A percentile compares a stretch with the other conserved stretches of the same genome.
Evolutionary conservation across 345 rosid genomes (phyloP).

Genomic region (Jatropha curcas): DNA sequence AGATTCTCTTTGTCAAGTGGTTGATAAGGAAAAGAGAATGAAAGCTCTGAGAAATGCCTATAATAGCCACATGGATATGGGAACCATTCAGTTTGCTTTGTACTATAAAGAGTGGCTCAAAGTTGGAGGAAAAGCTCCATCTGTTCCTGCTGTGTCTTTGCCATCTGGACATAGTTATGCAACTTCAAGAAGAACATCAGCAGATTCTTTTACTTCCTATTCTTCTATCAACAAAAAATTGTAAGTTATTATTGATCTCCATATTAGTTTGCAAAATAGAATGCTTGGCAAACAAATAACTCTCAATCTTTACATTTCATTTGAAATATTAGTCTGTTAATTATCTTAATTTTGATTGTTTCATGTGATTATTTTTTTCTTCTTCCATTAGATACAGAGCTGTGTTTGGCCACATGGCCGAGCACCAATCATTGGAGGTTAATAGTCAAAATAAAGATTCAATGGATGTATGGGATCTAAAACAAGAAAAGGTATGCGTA

Average conservation of each 20-base stretch:
- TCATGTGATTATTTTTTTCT: too few relatives aligned
- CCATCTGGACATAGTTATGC: conserved; percentile 37
- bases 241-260: conserved; percentile 36
- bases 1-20: conserved; percentile 10
- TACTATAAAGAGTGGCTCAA: conserved; percentile 59
- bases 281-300: too few relatives aligned
- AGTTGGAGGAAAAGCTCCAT: conserved; percentile 46
- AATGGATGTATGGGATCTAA: conserved; percentile 16
- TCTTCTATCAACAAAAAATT: conserved; percentile 40
- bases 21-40: conserved; percentile 36
- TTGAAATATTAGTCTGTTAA: not conserved
- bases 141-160: conserved; percentile 50
- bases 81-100: conserved; percentile 47
- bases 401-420: conserved; percentile 45
- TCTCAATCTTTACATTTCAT: not conserved
- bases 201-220: conserved; percentile 44
- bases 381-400: conserved; percentile 36
- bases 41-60: too few relatives aligned
- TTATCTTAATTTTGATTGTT: not conserved
- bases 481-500: conserved; percentile 27
- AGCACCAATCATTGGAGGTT: conserved; percentile 30
- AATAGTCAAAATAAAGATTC: conserved; percentile 27
- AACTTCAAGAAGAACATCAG: conserved; percentile 46
- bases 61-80: too few relatives aligned
- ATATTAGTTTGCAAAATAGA: too few relatives aligned